Conservation (phyloP, 768 basidiomycete genomes). For the Suillus ampliporus region DNA sequence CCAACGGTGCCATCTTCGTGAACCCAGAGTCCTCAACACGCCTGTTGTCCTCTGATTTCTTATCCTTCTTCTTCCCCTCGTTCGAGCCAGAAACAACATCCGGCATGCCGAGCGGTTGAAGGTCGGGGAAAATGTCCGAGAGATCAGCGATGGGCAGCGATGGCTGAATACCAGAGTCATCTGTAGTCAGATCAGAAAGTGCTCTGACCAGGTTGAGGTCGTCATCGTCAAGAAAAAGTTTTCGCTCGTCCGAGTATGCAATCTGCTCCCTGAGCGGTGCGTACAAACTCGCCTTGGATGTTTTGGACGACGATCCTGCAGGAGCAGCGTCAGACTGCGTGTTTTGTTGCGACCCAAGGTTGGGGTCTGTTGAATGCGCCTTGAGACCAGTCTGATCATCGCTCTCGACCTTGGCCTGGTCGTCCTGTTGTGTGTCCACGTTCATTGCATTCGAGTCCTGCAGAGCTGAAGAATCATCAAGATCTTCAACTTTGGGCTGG, state of each 20-base stretch:
- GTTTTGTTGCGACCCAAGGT: conserved; percentile 48
- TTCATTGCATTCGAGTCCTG: conserved; percentile 38
- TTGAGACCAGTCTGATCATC: conserved; percentile 51
- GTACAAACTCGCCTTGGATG: conserved; percentile 51
- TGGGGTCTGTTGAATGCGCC: conserved; percentile 59
- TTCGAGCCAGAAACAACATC: conserved; percentile 45
- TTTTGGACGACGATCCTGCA: conserved; percentile 41
- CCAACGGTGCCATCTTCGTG: conserved; percentile 76
- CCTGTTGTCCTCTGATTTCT: conserved; percentile 68
- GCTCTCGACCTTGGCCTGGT: conserved; percentile 32
- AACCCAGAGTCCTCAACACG: conserved; percentile 81
- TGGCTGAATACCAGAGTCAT: conserved; percentile 24
- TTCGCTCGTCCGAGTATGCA: conserved; percentile 47
- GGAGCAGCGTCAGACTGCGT: conserved; percentile 40
- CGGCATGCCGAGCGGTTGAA: conserved; percentile 63
- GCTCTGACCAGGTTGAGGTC: conserved; percentile 57
- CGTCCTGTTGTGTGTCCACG: conserved; percentile 37
- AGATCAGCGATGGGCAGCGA: conserved; percentile 51
- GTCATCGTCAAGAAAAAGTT: conserved; percentile 60
- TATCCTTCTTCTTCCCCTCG: conserved; percentile 63
- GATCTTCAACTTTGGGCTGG: conserved; percentile 57
- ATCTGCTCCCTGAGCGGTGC: conserved; percentile 66
- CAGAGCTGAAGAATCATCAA: conserved; percentile 59
- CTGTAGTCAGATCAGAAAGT: conserved; percentile 45
- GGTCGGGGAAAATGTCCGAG: conserved; percentile 83